phyloP scores from a whole-genome alignment of 2,329 filamentous ascomycete genomes.

The Epichloe uncinata region DNA sequence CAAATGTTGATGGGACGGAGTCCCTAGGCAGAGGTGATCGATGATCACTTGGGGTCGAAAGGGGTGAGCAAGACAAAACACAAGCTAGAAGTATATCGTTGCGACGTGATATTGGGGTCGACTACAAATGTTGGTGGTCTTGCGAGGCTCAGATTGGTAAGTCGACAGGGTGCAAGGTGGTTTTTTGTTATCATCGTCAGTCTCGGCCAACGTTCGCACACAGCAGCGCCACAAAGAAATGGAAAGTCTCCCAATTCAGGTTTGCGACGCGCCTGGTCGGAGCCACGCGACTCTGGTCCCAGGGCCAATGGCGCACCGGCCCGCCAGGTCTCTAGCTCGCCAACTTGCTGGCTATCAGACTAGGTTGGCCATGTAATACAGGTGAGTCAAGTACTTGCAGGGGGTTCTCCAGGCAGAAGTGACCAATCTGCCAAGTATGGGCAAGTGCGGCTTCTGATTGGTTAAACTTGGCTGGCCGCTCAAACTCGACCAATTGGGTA shows the following conservation, averaged over 20 bases:
- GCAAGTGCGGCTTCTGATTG: conserved; percentile 14
- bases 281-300: background rate
- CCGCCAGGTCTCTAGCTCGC: too few species aligned
- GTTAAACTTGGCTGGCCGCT: conserved; percentile 14
- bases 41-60: background rate
- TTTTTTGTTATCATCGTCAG: background rate
- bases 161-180: background rate
- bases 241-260: background rate
- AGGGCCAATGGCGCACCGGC: background rate
- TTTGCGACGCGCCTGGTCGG: conserved; percentile 13
- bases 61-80: background rate
- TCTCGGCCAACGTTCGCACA: background rate
- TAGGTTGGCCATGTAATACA: too few species aligned
- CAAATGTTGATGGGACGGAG: background rate
- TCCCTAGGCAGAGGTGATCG: too few species aligned
- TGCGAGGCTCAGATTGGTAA: background rate
- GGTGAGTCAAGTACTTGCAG: too few species aligned
- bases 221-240: background rate
- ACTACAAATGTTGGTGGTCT: background rate
- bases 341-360: too few species aligned
- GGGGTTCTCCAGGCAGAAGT: too few species aligned
- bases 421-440: background rate
- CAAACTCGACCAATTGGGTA: conserved; percentile 15
- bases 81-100: background rate
- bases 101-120: background rate